A percentile compares a stretch with the other conserved stretches of the same genome.
Evolutionary conservation across 768 basidiomycete genomes (phyloP).

Genomic region (Phanerochaete sordida): DNA sequence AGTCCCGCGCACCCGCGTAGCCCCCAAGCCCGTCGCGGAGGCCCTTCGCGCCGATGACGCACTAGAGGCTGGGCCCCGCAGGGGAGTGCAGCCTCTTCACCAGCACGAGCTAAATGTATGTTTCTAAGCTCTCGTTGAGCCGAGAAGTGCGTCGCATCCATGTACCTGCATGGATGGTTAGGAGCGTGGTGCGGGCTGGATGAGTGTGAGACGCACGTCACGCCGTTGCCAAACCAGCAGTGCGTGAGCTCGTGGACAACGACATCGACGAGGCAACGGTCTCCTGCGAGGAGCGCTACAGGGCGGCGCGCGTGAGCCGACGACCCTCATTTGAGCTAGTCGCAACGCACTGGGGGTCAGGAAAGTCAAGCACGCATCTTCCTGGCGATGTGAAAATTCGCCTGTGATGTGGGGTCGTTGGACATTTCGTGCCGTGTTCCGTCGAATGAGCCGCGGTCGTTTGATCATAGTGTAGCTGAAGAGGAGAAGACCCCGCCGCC

Average conservation of each 20-base stretch:
- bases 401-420: constrained; percentile 68
- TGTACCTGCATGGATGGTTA: constrained; percentile 40
- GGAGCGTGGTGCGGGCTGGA: neutral
- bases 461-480: too few relatives aligned
- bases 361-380: constrained; percentile 88
- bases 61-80: constrained; percentile 77
- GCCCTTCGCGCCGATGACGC: constrained; percentile 67
- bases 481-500: too few relatives aligned
- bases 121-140: constrained; percentile 94
- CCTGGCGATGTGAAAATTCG: constrained; percentile 71
- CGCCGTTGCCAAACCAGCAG: constrained; percentile 91
- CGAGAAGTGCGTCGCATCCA: constrained; percentile 78
- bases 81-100: constrained; percentile 67
- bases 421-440: neutral
- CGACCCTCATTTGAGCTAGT: too few relatives aligned
- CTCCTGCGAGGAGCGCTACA: constrained; percentile 79
- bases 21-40: constrained; percentile 67
- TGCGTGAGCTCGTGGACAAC: constrained; percentile 86
- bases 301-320: neutral
- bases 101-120: constrained; percentile 84
- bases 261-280: constrained; percentile 79
- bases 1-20: constrained; percentile 58
- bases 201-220: constrained; percentile 63
- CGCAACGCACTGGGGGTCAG: constrained; percentile 78
- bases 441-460: too few relatives aligned